phyloP scores from a whole-genome alignment of 176 grass and related monocot species.

The Dactylis glomerata region DNA sequence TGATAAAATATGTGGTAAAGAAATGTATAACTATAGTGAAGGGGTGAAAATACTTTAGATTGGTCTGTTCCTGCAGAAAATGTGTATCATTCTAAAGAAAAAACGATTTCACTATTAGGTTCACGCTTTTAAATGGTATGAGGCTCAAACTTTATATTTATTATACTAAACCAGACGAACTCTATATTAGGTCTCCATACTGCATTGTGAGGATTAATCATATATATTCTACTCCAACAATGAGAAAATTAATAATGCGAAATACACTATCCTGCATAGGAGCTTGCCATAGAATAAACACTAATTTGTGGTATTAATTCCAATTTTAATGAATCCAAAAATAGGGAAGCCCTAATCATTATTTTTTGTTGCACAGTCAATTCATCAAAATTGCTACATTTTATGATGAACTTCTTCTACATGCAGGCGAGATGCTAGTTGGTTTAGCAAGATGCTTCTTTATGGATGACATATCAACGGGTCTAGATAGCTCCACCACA shows the following conservation, averaged over 20 bases:
- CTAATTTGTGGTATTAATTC: background rate
- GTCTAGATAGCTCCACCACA: constrained; percentile 82
- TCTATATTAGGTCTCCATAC: background rate
- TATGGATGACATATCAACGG: constrained; percentile 92
- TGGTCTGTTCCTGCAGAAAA: background rate
- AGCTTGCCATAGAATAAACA: background rate
- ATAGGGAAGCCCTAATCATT: background rate
- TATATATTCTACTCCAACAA: background rate
- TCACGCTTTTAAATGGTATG: background rate
- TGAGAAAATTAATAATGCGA: background rate
- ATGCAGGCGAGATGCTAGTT: constrained; percentile 86
- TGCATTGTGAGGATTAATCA: background rate
- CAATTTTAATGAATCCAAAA: background rate
- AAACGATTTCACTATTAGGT: background rate
- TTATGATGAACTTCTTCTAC: background rate
- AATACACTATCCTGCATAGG: background rate
- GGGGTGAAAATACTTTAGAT: background rate
- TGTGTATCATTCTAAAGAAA: background rate
- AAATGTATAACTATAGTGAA: background rate
- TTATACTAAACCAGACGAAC: background rate
- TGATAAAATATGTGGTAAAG: background rate
- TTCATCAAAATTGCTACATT: background rate
- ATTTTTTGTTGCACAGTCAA: background rate
- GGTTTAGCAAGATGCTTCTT: constrained; percentile 69
- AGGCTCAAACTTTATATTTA: background rate